Evolutionary conservation across 441 rosid species (phyloP).

Genomic region (Bocquillonia castaneifolia): DNA sequence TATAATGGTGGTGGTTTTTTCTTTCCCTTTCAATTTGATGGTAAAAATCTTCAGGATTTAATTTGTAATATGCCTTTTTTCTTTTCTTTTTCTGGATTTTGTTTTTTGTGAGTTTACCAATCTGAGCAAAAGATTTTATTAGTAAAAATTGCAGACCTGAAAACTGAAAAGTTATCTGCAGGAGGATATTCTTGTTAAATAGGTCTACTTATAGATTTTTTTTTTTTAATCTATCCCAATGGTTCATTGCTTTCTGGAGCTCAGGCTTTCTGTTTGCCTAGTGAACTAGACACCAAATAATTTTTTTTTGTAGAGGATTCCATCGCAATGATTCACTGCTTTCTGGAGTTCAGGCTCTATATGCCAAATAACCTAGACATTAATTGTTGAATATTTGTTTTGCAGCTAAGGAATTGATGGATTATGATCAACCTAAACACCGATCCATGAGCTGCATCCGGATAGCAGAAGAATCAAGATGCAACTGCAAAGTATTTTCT

Average conservation of each 20-base stretch:
- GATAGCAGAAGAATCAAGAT: constrained; percentile 5
- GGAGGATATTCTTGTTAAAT: constrained; percentile 12
- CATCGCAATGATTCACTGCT: constrained; percentile 4
- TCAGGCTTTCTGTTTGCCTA: neutral
- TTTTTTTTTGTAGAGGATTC: neutral
- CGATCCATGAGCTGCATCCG: constrained; percentile 15
- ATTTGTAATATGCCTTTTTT: neutral
- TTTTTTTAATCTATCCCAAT: constrained; percentile 5
- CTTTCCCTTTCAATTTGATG: neutral
- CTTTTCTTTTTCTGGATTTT: neutral
- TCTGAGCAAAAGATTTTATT: neutral
- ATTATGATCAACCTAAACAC: constrained; percentile 11
- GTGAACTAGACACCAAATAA: neutral
- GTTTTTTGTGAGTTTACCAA: constrained; percentile 8
- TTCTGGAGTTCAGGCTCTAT: constrained; percentile 7
- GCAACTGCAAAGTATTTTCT: constrained; percentile 3
- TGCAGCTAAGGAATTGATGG: constrained; percentile 12
- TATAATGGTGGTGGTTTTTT: neutral
- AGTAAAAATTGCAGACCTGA: neutral
- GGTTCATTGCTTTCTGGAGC: constrained; percentile 5
- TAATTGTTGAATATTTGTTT: neutral
- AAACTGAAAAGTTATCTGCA: constrained; percentile 1
- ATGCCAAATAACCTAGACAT: constrained; percentile 8
- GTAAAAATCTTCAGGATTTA: neutral
- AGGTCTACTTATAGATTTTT: constrained; percentile 3